Base-by-base conservation (phyloP, 129 eudicot genomes). In the Chrysanthemum lavandulifolium region DNA sequence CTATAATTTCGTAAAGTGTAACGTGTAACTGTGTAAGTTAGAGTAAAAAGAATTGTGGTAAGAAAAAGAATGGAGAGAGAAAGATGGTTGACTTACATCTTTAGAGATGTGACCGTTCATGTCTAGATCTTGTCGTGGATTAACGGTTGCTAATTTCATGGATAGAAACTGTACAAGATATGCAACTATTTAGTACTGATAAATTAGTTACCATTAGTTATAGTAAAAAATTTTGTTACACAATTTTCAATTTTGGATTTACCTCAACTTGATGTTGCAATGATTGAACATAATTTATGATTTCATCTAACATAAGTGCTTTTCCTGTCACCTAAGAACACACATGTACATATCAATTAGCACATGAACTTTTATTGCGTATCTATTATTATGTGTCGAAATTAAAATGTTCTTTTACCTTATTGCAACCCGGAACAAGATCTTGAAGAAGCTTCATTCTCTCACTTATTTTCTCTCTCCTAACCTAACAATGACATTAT, bases 361-460 rank as follows among this genome's bases (percentile, higher is more conserved):
- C 31, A 52, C 52, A 21, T 13, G 16, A 53, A 48, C 15, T 12
- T 12, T 12, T 10, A 29, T 9, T 14, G 10, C 14, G 23, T n/a
- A 61, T n/a, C 13, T 10, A 14, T 36, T 14, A 1, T 4, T 11
- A 40, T 23, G 52, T 13, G 9, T 52, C 13, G 21, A 49, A 19
- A 4, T 4, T 10, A 11, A 31, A 13, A 23, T 67, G 11, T 54
- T 65, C 15, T 10, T 55, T 13, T 57, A 92, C 98, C 98, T 93
- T 93, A 59, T 89, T 89, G 80, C 98, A 93, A 8, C 98, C 98
- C 6, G 98, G 98, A 59, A 93, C 98, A 83, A 93, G 98, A 84
- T 93, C 98, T 81, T 93, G 96, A 36, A 93, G 90, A 52, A 93
- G 95, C 77, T 93, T 93, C 98, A 93, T 93, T 82, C 98, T 84